These are phyloP conservation scores for Schizophyllum amplum DNA, from an alignment of 1,284 basidiomycete genomes.

Conservation along the genomic window DNA sequence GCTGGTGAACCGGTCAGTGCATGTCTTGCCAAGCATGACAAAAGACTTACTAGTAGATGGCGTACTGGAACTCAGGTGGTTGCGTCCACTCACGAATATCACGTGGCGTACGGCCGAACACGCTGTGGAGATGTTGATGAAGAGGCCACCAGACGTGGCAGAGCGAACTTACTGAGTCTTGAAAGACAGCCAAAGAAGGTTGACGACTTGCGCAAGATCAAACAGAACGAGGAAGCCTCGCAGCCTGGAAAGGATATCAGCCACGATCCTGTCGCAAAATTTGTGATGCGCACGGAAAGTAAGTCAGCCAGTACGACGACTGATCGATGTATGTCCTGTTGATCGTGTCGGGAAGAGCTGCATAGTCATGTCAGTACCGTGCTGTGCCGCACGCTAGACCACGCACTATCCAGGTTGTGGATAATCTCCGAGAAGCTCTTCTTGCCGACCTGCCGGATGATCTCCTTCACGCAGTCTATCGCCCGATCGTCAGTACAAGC, in stretches of 20 bases:
- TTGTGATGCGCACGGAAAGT: slow-evolving; percentile 67
- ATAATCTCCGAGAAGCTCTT: slow-evolving; percentile 66
- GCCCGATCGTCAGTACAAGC: no score
- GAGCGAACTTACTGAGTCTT: slow-evolving; percentile 47
- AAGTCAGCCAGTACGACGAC: slow-evolving; percentile 89
- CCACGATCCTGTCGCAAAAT: neutral
- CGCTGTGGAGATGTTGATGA: slow-evolving; percentile 29
- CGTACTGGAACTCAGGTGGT: slow-evolving; percentile 87
- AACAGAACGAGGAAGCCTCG: slow-evolving; percentile 92
- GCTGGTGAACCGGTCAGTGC: slow-evolving; percentile 25
- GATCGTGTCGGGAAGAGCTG: slow-evolving; percentile 66
- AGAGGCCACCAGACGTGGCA: neutral
- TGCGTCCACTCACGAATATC: slow-evolving; percentile 96
- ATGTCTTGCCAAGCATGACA: neutral
- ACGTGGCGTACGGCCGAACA: slow-evolving; percentile 93
- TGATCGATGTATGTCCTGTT: slow-evolving; percentile 79
- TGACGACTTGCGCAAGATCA: slow-evolving; percentile 93
- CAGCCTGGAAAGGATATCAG: slow-evolving; percentile 37
- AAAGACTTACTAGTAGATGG: slow-evolving; percentile 73
- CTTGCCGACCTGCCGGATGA: slow-evolving; percentile 62
- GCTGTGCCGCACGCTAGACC: neutral
- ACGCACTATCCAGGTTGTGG: slow-evolving; percentile 55
- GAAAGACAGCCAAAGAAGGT: slow-evolving; percentile 80
- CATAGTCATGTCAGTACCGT: slow-evolving; percentile 6
- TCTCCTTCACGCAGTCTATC: slow-evolving; percentile 54